Base-by-base conservation (phyloP, 306 rosid species). In the Lupinus albus region DNA sequence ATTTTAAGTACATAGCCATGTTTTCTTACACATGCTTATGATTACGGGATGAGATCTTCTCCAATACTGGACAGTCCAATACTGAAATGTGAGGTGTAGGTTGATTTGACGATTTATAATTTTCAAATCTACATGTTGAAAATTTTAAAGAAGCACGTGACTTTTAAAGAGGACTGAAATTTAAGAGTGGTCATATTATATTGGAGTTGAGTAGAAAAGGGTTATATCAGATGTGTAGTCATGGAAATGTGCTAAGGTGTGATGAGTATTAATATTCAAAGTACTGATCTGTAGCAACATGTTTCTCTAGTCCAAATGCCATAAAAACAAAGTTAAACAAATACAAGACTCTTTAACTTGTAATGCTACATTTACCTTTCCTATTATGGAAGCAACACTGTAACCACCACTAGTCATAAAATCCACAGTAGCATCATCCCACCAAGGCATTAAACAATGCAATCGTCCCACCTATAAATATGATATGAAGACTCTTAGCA, bases 331-430 rank as follows among this genome's bases (percentile, higher is more conserved):
- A 46, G 21, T 44, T 46, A 20, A 52, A 59, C 17, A 61, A 25
- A 59, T 12, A 28, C 63, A 25, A 10, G n/a, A 39, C 8, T 60
- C 46, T 41, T 6, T 5, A 68, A 68, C 11, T 50, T 74, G 67
- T 15, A 66, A 46, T 33, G 61, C 44, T 35, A 25, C 17, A 66
- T 48, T 20, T 79, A 87, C 96, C 98, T 86, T 75, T 71, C 61
- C 62, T 47, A 92, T 89, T 75, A 76, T 82, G 59, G 84, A 20
- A 44, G 73, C 36, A 65, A 89, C 89, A 51, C 79, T 82, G 65
- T 93, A 93, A 58, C 96, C 96, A 18, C 97, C 97, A 72, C 90
- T 88, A 25, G 79, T 78, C 97, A 88, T 88, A 70, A 93, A 93
- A 79, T 79, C 85, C 53, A 88, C 96, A 4, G 89, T 75, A 49